These are phyloP conservation scores for Esteya vermicola DNA, from an alignment of 2,329 filamentous ascomycete species.

Conservation along the genomic window DNA sequence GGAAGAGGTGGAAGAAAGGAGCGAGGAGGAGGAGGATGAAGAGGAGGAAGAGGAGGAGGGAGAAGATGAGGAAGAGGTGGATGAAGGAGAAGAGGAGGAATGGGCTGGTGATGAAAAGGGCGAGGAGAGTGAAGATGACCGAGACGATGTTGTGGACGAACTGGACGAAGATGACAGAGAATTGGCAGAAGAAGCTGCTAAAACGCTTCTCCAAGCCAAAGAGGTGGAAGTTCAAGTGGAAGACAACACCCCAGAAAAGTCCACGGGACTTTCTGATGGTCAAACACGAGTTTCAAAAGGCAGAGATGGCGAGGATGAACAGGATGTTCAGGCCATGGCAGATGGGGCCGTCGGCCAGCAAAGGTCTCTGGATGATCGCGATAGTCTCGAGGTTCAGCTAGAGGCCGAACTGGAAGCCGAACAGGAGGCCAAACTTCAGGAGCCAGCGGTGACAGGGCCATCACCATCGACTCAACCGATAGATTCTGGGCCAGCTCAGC, in stretches of 20 bases:
- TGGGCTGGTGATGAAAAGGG: not conserved
- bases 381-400: not conserved
- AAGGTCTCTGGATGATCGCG: not conserved
- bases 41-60: not conserved
- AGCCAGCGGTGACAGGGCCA: too few relatives aligned
- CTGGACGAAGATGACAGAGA: slow-evolving; percentile 1
- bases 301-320: too few relatives aligned
- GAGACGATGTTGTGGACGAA: not conserved
- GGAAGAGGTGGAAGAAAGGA: not conserved
- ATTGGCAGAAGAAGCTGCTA: not conserved
- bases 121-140: not conserved
- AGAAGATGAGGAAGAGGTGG: not conserved
- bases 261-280: too few relatives aligned
- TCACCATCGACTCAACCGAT: not conserved
- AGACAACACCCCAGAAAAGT: too few relatives aligned
- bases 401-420: slow-evolving; percentile 2
- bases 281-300: too few relatives aligned
- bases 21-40: not conserved
- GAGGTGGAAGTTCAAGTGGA: not conserved
- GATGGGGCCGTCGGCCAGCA: too few relatives aligned
- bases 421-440: not conserved
- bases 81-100: not conserved
- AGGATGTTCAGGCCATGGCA: too few relatives aligned
- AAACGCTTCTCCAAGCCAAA: too few relatives aligned
- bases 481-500: not conserved